A percentile compares a stretch with the other conserved stretches of the same genome.
Evolutionary conservation across 2,329 filamentous ascomycete species (phyloP).

Genomic region (Penicillium capsulatum): DNA sequence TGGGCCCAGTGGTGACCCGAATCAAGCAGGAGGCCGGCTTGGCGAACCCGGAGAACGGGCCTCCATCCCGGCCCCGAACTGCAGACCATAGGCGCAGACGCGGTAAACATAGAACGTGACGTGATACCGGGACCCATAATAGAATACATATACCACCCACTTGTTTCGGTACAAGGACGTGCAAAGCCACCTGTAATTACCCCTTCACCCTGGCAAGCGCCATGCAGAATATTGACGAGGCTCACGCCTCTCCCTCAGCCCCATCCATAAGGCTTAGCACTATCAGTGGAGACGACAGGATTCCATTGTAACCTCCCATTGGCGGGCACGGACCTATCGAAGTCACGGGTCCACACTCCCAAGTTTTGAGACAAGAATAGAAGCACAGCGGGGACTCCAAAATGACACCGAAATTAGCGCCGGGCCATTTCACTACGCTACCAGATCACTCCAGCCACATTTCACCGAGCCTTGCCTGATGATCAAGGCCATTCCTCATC

Average conservation of each 20-base stretch:
- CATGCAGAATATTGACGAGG: no score
- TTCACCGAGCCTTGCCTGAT: no score
- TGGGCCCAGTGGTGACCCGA: conserved; percentile 59
- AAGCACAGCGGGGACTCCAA: background rate
- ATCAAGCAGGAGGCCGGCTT: conserved; percentile 50
- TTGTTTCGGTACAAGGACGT: no score
- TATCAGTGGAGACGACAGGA: no score
- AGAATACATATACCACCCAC: background rate
- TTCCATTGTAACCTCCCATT: no score
- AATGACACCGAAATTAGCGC: background rate
- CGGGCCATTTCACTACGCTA: no score
- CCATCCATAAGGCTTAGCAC: no score
- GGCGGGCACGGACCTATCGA: background rate
- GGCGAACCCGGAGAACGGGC: conserved; percentile 7
- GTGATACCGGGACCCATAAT: background rate
- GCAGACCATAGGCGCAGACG: background rate
- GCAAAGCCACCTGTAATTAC: no score
- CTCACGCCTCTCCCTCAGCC: no score
- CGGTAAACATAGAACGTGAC: conserved; percentile 1
- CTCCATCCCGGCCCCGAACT: background rate
- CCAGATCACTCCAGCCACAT: no score
- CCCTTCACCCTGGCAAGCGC: no score
- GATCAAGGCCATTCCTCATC: no score
- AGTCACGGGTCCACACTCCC: background rate
- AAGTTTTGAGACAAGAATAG: conserved; percentile 4